Conservation (phyloP, 1,284 basidiomycete genomes). For the Agaricales sp. region DNA sequence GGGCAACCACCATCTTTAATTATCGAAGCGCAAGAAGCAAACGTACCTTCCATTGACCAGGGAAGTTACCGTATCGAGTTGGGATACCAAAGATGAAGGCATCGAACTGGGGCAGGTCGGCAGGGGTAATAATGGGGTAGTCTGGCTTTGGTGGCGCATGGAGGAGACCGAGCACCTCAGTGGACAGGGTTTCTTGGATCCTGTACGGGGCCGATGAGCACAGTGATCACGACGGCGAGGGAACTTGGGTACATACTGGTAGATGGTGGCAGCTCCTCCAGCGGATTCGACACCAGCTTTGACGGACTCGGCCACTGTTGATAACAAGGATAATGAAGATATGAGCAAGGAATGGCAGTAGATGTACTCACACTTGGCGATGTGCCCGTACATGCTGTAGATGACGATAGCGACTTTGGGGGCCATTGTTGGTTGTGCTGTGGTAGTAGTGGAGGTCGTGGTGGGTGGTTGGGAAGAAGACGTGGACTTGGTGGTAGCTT, state of each 20-base stretch:
- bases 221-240: slow-evolving; percentile 1
- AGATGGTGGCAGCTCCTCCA: slow-evolving; percentile 67
- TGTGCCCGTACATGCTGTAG: slow-evolving; percentile 50
- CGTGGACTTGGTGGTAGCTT: too few relatives aligned
- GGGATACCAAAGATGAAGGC: slow-evolving; percentile 66
- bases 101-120: slow-evolving; percentile 57
- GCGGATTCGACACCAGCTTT: slow-evolving; percentile 62
- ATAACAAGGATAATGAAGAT: slow-evolving; percentile 6
- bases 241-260: slow-evolving; percentile 42
- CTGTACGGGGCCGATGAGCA: slow-evolving; percentile 21
- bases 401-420: slow-evolving; percentile 38
- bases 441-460: too few relatives aligned
- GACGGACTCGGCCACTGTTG: slow-evolving; percentile 77
- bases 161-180: slow-evolving; percentile 72
- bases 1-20: too few relatives aligned
- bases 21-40: background rate
- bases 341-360: background rate
- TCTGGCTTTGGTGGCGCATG: slow-evolving; percentile 62
- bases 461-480: too few relatives aligned
- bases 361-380: slow-evolving; percentile 28
- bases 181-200: slow-evolving; percentile 76
- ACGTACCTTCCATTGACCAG: slow-evolving; percentile 59
- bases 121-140: slow-evolving; percentile 57
- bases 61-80: slow-evolving; percentile 67
- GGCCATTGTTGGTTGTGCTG: background rate